Percentiles rank a stretch among this genome's conserved stretches.
phyloP scores from a whole-genome alignment of 257 asterid species.

The Lavandula angustifolia region DNA sequence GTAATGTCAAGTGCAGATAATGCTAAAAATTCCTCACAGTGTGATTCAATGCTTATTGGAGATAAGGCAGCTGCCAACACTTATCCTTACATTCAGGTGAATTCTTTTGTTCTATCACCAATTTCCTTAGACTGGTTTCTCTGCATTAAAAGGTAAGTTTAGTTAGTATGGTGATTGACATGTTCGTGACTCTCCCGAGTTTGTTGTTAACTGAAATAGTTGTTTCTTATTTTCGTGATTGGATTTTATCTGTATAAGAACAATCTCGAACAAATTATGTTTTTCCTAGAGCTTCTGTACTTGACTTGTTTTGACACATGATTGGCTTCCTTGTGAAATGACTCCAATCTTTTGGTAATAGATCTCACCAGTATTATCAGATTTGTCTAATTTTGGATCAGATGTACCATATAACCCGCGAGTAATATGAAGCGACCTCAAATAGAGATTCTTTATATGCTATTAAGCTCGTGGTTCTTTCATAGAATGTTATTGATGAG shows the following conservation, averaged over 20 bases:
- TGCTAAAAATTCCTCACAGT: constrained; percentile 77
- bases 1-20: constrained; percentile 84
- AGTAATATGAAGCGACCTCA: background rate
- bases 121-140: background rate
- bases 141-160: background rate
- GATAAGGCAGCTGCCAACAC: constrained; percentile 87
- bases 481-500: background rate
- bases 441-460: too few species aligned
- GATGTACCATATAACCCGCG: background rate
- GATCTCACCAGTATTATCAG: background rate
- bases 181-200: constrained; percentile 1
- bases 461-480: background rate
- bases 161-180: constrained; percentile 7
- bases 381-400: constrained; percentile 3
- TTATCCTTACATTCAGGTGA: constrained; percentile 91
- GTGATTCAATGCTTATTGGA: constrained; percentile 99
- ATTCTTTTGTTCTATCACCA: background rate
- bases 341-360: background rate
- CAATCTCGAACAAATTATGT: background rate
- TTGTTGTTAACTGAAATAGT: constrained; percentile 12
- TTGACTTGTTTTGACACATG: background rate
- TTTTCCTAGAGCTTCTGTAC: background rate
- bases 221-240: background rate
- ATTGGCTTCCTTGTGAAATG: constrained; percentile 20
- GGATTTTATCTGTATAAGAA: background rate